These are phyloP conservation scores for Melampsora larici-populina DNA, from an alignment of 1,284 basidiomycete genomes.

Conservation along the genomic window DNA sequence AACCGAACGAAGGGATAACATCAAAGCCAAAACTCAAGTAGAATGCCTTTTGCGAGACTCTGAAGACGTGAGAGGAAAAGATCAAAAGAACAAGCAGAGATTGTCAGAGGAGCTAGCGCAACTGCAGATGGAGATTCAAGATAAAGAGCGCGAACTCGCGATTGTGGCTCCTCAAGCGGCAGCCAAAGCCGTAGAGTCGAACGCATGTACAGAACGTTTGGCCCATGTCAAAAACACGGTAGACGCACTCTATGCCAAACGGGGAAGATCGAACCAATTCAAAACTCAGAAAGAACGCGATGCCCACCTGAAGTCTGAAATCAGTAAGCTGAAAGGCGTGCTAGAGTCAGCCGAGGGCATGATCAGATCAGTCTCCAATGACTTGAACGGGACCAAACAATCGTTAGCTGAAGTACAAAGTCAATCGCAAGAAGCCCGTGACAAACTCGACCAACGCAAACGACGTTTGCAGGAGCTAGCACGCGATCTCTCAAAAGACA, in stretches of 20 bases:
- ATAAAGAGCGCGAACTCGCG: constrained; percentile 19
- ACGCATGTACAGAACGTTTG: constrained; percentile 56
- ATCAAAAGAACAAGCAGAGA: constrained; percentile 8
- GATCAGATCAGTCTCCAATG: constrained; percentile 30
- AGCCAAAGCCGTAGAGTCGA: constrained; percentile 21
- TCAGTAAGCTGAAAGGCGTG: constrained; percentile 60
- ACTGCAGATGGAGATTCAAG: constrained; percentile 27
- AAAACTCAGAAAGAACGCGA: constrained; percentile 78
- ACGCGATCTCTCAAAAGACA: constrained; percentile 17
- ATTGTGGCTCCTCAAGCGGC: constrained; percentile 26
- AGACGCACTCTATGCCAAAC: constrained; percentile 75
- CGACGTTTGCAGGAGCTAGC: constrained; percentile 13
- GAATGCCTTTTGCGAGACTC: constrained; percentile 38
- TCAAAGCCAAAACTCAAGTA: constrained; percentile 29
- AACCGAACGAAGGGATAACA: constrained; percentile 28
- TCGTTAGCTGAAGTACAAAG: background rate
- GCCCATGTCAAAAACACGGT: constrained; percentile 70
- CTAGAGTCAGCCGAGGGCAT: constrained; percentile 28
- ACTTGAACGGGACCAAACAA: constrained; percentile 20
- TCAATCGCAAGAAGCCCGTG: constrained; percentile 9
- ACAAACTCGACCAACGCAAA: constrained; percentile 30
- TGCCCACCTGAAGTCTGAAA: constrained; percentile 68
- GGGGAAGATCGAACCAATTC: constrained; percentile 80
- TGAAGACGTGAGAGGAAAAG: constrained; percentile 31
- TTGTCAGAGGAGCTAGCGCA: constrained; percentile 8